Evolutionary conservation across 352 stramenopile genomes (phyloP), one percentile per base, ranked within the genome.

Genomic region (Globisporangium spiculum): DNA sequence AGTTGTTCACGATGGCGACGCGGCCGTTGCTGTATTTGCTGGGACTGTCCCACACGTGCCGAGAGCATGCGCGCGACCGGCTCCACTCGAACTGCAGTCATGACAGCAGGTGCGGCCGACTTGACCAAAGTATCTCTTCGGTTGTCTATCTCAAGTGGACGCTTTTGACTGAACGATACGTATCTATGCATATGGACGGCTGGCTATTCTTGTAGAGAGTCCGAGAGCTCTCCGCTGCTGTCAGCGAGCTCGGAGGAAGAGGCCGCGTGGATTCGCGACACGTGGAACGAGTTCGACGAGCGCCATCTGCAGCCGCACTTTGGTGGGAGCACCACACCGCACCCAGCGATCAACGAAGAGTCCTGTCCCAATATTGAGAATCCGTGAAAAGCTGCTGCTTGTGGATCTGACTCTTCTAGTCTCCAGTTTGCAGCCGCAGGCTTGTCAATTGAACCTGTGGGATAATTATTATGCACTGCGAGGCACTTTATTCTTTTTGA

Each of bases 221-320:
- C 65, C 6, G 71, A 78, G 63, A 64, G 66, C 6, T 63, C 69
- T 41, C 63, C 67, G n/a, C 59, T 80, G 44, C 55, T 80, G 3
- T 68, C 71, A 2, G 70, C 74, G 1, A 67, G 44, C 30, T 69
- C 63, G 46, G 74, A 80, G 34, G 53, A 78, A 36, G 74, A 80
- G n/a, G 71, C 68, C 4, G 70, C 71, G 50, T 80, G 74, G 74
- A 71, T 91, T 9, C 79, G 81, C 62, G 79, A 79, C 12, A 67
- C 76, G 52, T 91, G 83, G 83, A 72, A 84, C 44, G 74, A 81
- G 10, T 61, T 91, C 3, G 83, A 91, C 58, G 83, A 90, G 52
- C 79, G 82, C 10, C 89, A 90, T 53, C 68, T 91, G 20, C 89
- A 90, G 63, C 83, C 83, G 6, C 55, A 89, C 18, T 91, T 91